These are phyloP conservation scores for Nasturtium officinale DNA, from an alignment of 345 rosid species.

Conservation along the genomic window DNA sequence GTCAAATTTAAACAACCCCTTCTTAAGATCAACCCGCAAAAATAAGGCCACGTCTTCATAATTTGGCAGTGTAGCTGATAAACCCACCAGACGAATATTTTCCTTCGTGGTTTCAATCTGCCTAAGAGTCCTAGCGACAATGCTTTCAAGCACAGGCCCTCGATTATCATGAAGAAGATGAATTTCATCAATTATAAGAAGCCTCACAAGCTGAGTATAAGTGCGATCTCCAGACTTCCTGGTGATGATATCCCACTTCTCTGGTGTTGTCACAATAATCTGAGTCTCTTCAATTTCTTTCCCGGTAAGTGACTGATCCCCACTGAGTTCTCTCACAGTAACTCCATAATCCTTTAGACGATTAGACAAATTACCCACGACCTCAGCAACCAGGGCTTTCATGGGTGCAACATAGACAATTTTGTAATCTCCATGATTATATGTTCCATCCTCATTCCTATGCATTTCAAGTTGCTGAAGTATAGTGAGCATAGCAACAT, in stretches of 20 bases:
- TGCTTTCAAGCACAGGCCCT: constrained; percentile 98
- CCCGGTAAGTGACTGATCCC: constrained; percentile 88
- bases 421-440: constrained; percentile 74
- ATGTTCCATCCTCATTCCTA: constrained; percentile 68
- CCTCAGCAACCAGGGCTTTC: constrained; percentile 99
- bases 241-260: constrained; percentile 97
- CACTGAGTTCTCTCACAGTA: constrained; percentile 88
- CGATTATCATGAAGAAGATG: constrained; percentile 97
- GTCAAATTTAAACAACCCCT: constrained; percentile 87
- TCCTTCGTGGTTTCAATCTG: constrained; percentile 92
- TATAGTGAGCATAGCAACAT: constrained; percentile 94
- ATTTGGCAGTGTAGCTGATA: constrained; percentile 95
- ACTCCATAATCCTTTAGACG: constrained; percentile 76
- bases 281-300: constrained; percentile 97
- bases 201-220: constrained; percentile 84
- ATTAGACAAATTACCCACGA: constrained; percentile 84
- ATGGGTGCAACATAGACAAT: constrained; percentile 99
- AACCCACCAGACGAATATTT: constrained; percentile 90
- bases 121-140: constrained; percentile 95
- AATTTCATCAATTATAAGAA: constrained; percentile 91
- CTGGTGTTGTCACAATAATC: constrained; percentile 95
- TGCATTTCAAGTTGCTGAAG: constrained; percentile 83
- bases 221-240: constrained; percentile 99
- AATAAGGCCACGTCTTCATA: constrained; percentile 93
- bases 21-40: constrained; percentile 67